Evolutionary conservation across 176 grass and related monocot genomes (phyloP), one percentile per base, ranked within the genome.

Genomic region (Carex parvula): DNA sequence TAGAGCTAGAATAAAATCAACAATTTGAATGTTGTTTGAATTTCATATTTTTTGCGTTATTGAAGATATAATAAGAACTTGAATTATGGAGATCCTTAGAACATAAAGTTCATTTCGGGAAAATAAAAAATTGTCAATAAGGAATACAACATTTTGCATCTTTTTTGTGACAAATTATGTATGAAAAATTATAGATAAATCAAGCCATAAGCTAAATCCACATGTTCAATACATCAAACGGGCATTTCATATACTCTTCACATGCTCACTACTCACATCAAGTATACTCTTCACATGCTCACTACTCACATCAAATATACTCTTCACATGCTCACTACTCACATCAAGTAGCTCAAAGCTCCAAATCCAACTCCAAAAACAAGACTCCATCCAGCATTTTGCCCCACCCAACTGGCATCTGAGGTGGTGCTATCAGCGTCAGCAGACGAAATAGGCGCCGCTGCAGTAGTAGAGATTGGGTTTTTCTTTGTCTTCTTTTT

Each of bases 401-500:
- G 37, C 1, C 2, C 11, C 11, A 44, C 26, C 16, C 12, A 1
- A 26, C 12, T 15, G 13, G 80, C 11, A 82, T 66, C 37, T 50
- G 80, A 81, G 11, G 55, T 9, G 56, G 24, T 81, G 56, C 29
- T 61, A 30, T 64, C 24, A 50, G 29, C n/a, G 22, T 91, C 86
- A 9, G 81, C 87, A 3, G 91, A 79, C 0, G 84, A 84, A 10
- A 63, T 75, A 2, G 87, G 88, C 0, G 74, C 87, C 0, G 86
- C 33, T 5, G 89, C 86, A 1, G 86, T 84, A 64, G 29, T 52
- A 17, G 16, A 53, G 46, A 2, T 18, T 0, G 87, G 60, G 35
- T 64, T 86, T 84, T 94, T 97, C 86, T 87, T 86, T 35, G 83
- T 29, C 86, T 90, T 89, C 7, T 62, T 75, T 60, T 85, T 60